Conservation (phyloP, 305 asterid species). For the Fraxinus angustifolia region DNA sequence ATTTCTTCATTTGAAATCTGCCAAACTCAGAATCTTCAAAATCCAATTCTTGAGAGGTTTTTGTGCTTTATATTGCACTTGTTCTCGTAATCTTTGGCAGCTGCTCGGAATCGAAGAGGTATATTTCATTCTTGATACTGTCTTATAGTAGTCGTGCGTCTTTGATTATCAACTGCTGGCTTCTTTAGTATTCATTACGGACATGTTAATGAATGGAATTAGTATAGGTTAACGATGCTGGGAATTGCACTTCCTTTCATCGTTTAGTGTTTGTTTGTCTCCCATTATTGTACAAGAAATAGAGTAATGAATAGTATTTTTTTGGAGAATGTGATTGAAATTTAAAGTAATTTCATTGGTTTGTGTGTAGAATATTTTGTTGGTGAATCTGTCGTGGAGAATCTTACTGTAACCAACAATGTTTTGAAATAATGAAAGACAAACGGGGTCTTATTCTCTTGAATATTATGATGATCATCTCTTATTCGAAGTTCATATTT, state of each 20-base stretch:
- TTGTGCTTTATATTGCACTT: not conserved
- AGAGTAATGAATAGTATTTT: no score
- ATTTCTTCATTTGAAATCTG: not conserved
- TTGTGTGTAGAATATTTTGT: no score
- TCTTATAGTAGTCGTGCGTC: not conserved
- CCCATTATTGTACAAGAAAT: no score
- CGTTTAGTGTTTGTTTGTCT: not conserved
- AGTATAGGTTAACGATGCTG: not conserved
- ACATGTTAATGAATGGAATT: not conserved
- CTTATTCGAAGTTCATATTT: not conserved
- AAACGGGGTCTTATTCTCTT: no score
- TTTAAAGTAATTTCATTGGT: no score
- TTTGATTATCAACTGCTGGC: no score
- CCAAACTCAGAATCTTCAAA: not conserved
- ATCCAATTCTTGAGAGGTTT: not conserved
- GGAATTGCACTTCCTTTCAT: not conserved
- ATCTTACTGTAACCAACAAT: no score
- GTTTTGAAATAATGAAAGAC: no score
- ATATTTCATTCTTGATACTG: not conserved
- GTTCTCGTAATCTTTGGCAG: not conserved
- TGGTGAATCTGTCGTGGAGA: no score
- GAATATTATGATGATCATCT: not conserved
- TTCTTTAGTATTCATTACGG: not conserved
- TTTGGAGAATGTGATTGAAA: no score
- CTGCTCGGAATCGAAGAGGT: not conserved